Percentiles rank a stretch among this genome's conserved stretches.
These are phyloP conservation scores for Penicillium sp. DNA, from an alignment of 2,329 filamentous ascomycete genomes.

Conservation along the genomic window DNA sequence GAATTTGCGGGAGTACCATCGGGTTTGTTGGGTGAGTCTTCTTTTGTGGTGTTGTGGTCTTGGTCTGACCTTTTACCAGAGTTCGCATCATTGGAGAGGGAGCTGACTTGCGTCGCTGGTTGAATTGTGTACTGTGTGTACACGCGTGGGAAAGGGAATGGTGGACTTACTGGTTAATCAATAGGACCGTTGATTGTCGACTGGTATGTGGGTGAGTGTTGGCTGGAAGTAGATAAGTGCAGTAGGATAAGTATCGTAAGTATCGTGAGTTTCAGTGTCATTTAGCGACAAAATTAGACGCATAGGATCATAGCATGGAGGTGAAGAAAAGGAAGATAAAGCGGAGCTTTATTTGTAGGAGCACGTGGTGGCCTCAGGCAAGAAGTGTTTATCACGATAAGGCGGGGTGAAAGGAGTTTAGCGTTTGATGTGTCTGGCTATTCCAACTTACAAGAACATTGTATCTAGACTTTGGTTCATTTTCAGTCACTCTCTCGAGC, in stretches of 20 bases:
- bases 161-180: constrained; percentile 4
- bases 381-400: constrained; percentile 16
- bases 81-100: constrained; percentile 44
- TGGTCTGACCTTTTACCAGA: constrained; percentile 51
- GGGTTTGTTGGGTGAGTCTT: constrained; percentile 10
- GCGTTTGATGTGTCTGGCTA: neutral
- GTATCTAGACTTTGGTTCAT: neutral
- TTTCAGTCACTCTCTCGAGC: neutral
- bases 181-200: neutral
- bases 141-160: neutral
- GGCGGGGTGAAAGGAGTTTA: constrained; percentile 17
- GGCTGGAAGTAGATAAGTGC: neutral
- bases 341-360: constrained; percentile 3
- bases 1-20: constrained; percentile 26
- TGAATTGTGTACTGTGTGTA: neutral
- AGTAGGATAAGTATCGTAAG: neutral
- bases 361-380: constrained; percentile 5
- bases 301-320: neutral
- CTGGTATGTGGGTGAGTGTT: neutral
- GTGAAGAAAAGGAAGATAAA: constrained; percentile 1
- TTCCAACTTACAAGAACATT: neutral
- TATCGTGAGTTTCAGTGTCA: neutral
- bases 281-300: constrained; percentile 1
- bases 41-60: constrained; percentile 15
- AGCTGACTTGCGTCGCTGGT: neutral